A percentile compares a stretch with the other conserved stretches of the same genome.
Evolutionary conservation across 2,329 filamentous ascomycete genomes (phyloP).

Genomic region (Colletotrichum magnum): DNA sequence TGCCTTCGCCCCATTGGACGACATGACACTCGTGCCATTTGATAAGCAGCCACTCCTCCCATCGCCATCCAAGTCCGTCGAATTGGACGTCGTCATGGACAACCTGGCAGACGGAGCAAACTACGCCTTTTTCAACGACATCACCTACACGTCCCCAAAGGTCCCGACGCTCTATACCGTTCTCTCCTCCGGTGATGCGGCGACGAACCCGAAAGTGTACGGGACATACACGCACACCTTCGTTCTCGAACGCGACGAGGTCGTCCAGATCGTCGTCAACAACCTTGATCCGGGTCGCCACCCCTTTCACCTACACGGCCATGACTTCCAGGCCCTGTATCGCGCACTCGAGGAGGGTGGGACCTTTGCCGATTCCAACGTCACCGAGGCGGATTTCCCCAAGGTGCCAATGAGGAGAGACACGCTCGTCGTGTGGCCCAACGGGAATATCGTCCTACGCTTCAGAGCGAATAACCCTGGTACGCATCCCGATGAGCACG

Average conservation of each 20-base stretch:
- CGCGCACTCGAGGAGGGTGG: slow-evolving; percentile 72
- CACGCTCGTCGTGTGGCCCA: slow-evolving; percentile 74
- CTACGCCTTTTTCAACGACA: slow-evolving; percentile 80
- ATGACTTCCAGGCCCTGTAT: slow-evolving; percentile 78
- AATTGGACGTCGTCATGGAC: slow-evolving; percentile 73
- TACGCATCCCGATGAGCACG: slow-evolving; percentile 33
- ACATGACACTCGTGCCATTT: slow-evolving; percentile 77
- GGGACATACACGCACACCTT: slow-evolving; percentile 76
- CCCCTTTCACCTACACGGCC: slow-evolving; percentile 85
- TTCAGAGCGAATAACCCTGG: slow-evolving; percentile 78
- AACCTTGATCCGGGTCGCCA: slow-evolving; percentile 80
- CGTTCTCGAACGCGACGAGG: slow-evolving; percentile 75
- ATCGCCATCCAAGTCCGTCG: slow-evolving; percentile 74
- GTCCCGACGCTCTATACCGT: slow-evolving; percentile 87
- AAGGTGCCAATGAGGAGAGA: slow-evolving; percentile 76
- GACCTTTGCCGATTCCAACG: slow-evolving; percentile 63
- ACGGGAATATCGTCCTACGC: slow-evolving; percentile 77
- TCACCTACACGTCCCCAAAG: slow-evolving; percentile 81
- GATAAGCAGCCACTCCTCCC: slow-evolving; percentile 68
- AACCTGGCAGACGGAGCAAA: slow-evolving; percentile 73
- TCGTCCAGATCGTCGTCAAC: slow-evolving; percentile 84
- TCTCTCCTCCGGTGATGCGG: slow-evolving; percentile 72
- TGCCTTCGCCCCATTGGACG: slow-evolving; percentile 79
- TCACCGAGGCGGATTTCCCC: slow-evolving; percentile 63
- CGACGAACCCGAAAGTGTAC: slow-evolving; percentile 73